These are phyloP conservation scores for Cladophialophora psammophila DNA, from an alignment of 2,329 filamentous ascomycete species.

Conservation along the genomic window DNA sequence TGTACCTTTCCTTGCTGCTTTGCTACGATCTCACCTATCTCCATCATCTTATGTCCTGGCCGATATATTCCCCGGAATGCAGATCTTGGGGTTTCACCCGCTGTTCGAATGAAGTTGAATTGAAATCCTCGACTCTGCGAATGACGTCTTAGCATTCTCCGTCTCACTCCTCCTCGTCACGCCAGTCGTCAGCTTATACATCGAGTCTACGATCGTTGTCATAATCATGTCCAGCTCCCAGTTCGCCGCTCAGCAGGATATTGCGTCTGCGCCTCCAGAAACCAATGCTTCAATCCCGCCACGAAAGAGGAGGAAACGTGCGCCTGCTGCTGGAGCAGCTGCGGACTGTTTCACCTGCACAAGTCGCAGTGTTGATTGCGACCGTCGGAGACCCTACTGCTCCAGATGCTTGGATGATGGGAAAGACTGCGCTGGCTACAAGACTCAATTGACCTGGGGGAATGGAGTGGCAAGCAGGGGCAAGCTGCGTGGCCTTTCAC, in stretches of 20 bases:
- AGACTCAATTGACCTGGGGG: slow-evolving; percentile 95
- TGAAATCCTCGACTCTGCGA: slow-evolving; percentile 9
- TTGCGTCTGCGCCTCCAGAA: slow-evolving; percentile 17
- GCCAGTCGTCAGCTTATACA: slow-evolving; percentile 15
- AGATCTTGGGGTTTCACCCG: slow-evolving; percentile 14
- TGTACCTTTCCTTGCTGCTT: slow-evolving; percentile 2
- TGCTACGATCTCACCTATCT: background rate
- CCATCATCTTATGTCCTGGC: background rate
- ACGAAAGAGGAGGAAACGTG: slow-evolving; percentile 82
- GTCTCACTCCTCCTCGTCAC: background rate
- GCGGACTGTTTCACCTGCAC: slow-evolving; percentile 96
- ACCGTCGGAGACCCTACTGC: slow-evolving; percentile 91
- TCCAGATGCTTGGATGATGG: slow-evolving; percentile 91
- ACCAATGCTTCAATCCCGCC: slow-evolving; percentile 36
- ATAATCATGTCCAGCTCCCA: slow-evolving; percentile 28
- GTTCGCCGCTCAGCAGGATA: slow-evolving; percentile 10
- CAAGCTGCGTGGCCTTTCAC: slow-evolving; percentile 87
- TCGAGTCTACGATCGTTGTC: background rate
- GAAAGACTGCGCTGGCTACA: slow-evolving; percentile 94
- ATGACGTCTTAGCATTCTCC: slow-evolving; percentile 16
- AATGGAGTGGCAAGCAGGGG: slow-evolving; percentile 94
- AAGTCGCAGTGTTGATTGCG: slow-evolving; percentile 83
- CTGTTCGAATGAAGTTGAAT: slow-evolving; percentile 9
- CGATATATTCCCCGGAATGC: slow-evolving; percentile 15
- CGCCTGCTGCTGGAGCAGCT: slow-evolving; percentile 84